Conservation (phyloP, 345 rosid genomes). For the Ceriops tagal region DNA sequence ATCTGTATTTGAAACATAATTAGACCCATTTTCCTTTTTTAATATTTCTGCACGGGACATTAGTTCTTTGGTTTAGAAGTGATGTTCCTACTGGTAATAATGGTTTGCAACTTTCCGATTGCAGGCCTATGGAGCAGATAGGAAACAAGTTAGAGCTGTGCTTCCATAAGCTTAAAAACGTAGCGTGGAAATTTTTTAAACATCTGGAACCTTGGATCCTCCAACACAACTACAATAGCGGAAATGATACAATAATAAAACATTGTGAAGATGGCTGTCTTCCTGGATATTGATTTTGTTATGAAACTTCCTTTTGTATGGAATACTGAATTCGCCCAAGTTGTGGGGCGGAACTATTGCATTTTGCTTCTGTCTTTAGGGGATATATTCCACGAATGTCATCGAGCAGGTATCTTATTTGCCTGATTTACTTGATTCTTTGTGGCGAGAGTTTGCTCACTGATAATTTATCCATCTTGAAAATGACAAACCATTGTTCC, state of each 20-base stretch:
- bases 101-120: conserved; percentile 10
- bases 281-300: conserved; percentile 8
- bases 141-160: conserved; percentile 70
- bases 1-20: neutral
- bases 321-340: conserved; percentile 14
- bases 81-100: neutral
- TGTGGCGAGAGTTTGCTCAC: neutral
- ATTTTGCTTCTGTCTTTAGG: conserved; percentile 6
- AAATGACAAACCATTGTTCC: neutral
- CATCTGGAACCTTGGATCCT: neutral
- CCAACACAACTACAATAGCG: neutral
- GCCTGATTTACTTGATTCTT: neutral
- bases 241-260: conserved; percentile 18
- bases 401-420: conserved; percentile 1
- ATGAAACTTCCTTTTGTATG: conserved; percentile 17
- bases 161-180: conserved; percentile 48
- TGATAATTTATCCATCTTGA: neutral
- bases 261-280: conserved; percentile 15
- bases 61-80: neutral
- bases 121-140: conserved; percentile 80
- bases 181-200: neutral
- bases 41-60: neutral
- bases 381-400: neutral
- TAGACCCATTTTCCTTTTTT: neutral
- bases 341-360: conserved; percentile 10